phyloP scores from a whole-genome alignment of 306 rosid species.

The Comarum palustre region DNA sequence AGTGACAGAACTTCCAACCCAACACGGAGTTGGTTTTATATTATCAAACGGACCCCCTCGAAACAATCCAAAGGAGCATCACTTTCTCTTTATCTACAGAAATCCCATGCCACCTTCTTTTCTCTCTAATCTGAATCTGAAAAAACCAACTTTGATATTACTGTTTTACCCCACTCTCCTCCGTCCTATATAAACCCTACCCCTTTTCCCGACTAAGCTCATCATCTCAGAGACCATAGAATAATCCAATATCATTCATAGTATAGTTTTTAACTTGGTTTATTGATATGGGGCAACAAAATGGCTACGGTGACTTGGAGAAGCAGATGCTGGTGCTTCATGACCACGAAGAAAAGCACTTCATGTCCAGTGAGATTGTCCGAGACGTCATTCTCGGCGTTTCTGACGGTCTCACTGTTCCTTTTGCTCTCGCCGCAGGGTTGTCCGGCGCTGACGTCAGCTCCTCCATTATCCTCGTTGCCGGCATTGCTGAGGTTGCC shows the following conservation, averaged over 20 bases:
- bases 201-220: neutral
- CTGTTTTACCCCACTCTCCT: neutral
- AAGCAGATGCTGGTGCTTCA: slow-evolving; percentile 39
- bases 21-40: neutral
- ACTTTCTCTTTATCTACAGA: slow-evolving; percentile 6
- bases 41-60: slow-evolving; percentile 13
- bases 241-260: neutral
- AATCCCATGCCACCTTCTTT: neutral
- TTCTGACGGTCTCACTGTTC: slow-evolving; percentile 53
- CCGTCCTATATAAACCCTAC: slow-evolving; percentile 4
- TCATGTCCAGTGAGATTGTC: slow-evolving; percentile 50
- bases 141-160: slow-evolving; percentile 1
- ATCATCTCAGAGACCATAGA: neutral
- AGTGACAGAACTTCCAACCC: neutral
- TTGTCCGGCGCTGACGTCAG: slow-evolving; percentile 45
- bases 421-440: slow-evolving; percentile 48
- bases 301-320: slow-evolving; percentile 32
- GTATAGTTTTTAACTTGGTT: neutral
- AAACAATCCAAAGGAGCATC: neutral
- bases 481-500: slow-evolving; percentile 51
- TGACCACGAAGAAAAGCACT: slow-evolving; percentile 50
- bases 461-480: slow-evolving; percentile 45
- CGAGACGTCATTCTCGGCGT: slow-evolving; percentile 51
- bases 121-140: slow-evolving; percentile 15
- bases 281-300: neutral